These are phyloP conservation scores for Ophiostoma australiae DNA, from an alignment of 2,329 filamentous ascomycete genomes.

Conservation along the genomic window DNA sequence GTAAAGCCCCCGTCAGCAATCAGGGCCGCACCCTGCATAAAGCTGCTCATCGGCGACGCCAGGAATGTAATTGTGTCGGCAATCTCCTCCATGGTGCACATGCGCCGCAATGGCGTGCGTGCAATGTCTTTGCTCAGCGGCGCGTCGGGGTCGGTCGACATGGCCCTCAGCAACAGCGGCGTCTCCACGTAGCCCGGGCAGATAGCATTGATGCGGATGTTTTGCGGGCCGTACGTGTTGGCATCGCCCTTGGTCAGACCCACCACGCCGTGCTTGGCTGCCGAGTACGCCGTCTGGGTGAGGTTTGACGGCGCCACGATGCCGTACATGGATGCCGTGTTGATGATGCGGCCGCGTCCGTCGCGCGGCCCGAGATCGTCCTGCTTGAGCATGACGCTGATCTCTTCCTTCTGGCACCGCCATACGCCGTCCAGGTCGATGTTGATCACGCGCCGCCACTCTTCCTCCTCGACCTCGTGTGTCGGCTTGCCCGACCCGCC, in stretches of 20 bases:
- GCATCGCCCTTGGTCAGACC: conserved; percentile 53
- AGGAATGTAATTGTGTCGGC: conserved; percentile 50
- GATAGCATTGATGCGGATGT: conserved; percentile 57
- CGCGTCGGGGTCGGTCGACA: conserved; percentile 33
- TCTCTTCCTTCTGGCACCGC: conserved; percentile 51
- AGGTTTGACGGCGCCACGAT: conserved; percentile 38
- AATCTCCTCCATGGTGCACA: conserved; percentile 49
- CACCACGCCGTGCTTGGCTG: conserved; percentile 51
- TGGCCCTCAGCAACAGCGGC: conserved; percentile 29
- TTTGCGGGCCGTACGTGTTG: conserved; percentile 45
- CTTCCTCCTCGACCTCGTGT: conserved; percentile 42
- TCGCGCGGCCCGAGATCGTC: conserved; percentile 37
- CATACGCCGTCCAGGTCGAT: conserved; percentile 54
- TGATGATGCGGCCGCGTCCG: conserved; percentile 50
- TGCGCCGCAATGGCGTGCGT: conserved; percentile 44
- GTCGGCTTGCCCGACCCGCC: conserved; percentile 40
- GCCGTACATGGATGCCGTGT: conserved; percentile 50
- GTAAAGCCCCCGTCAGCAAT: conserved; percentile 46
- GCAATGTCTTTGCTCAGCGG: conserved; percentile 35
- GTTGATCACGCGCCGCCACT: conserved; percentile 48
- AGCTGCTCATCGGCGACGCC: conserved; percentile 49
- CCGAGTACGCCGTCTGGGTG: conserved; percentile 44
- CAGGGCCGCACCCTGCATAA: conserved; percentile 46
- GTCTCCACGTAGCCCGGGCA: conserved; percentile 41
- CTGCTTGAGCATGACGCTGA: conserved; percentile 48